Evolutionary conservation across 1,139 yeast genomes (phyloP).

Genomic region (Meyerozyma guilliermondii): DNA sequence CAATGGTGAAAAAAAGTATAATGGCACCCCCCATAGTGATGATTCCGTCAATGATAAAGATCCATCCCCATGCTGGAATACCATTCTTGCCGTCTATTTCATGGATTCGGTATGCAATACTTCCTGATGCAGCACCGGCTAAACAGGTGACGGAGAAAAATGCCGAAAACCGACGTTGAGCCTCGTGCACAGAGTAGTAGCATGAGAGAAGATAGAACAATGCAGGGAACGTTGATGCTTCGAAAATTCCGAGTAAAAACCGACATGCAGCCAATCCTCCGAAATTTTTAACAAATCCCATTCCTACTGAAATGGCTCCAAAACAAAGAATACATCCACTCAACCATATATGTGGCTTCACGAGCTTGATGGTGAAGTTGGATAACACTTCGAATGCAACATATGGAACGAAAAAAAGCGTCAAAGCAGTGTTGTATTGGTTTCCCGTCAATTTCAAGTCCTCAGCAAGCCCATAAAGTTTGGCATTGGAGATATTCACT

Average conservation of each 20-base stretch:
- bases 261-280: slow-evolving; percentile 59
- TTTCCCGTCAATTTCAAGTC: slow-evolving; percentile 50
- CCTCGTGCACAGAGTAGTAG: slow-evolving; percentile 53
- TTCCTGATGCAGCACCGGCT: slow-evolving; percentile 41
- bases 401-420: slow-evolving; percentile 72
- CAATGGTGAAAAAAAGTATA: slow-evolving; percentile 57
- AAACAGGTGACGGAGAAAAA: slow-evolving; percentile 50
- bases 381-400: slow-evolving; percentile 63
- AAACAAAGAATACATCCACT: slow-evolving; percentile 51
- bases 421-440: slow-evolving; percentile 59
- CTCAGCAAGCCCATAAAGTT: slow-evolving; percentile 54
- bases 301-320: slow-evolving; percentile 60
- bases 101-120: slow-evolving; percentile 37
- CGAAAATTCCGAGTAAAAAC: slow-evolving; percentile 59
- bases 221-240: slow-evolving; percentile 70
- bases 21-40: slow-evolving; percentile 58
- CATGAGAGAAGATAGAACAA: slow-evolving; percentile 62
- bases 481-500: slow-evolving; percentile 72
- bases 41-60: slow-evolving; percentile 69
- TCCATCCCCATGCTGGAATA: slow-evolving; percentile 64
- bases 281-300: slow-evolving; percentile 58
- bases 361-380: slow-evolving; percentile 53
- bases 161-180: slow-evolving; percentile 63
- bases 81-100: slow-evolving; percentile 36
- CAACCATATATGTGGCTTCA: slow-evolving; percentile 65